These are phyloP conservation scores for Ganoderma resinaceum DNA, from an alignment of 1,284 basidiomycete genomes.

Conservation along the genomic window DNA sequence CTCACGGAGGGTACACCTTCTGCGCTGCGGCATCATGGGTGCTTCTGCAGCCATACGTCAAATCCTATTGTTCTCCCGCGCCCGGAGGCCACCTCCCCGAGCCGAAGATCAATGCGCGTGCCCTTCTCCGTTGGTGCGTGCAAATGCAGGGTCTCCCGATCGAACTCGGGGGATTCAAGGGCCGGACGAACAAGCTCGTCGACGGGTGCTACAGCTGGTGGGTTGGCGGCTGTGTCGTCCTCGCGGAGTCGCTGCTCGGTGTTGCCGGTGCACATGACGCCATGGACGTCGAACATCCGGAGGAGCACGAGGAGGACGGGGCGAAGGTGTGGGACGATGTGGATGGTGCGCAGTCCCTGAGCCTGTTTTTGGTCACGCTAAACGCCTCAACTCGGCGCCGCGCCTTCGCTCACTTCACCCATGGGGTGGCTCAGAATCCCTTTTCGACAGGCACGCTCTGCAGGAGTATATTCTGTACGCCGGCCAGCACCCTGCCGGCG, in stretches of 20 bases:
- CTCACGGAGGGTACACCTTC: slow-evolving; percentile 97
- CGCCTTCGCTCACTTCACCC: neutral
- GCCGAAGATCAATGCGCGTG: slow-evolving; percentile 63
- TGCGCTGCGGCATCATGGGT: slow-evolving; percentile 90
- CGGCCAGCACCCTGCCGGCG: slow-evolving; percentile 86
- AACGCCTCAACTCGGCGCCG: slow-evolving; percentile 4
- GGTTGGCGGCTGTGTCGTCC: slow-evolving; percentile 90
- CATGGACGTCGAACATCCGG: slow-evolving; percentile 35
- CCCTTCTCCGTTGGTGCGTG: slow-evolving; percentile 83
- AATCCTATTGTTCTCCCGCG: slow-evolving; percentile 24
- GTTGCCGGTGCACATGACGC: slow-evolving; percentile 28
- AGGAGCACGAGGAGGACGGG: slow-evolving; percentile 39
- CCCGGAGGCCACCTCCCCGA: slow-evolving; percentile 5
- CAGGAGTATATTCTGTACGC: slow-evolving; percentile 91
- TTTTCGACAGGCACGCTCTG: slow-evolving; percentile 70
- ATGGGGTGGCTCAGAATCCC: slow-evolving; percentile 49
- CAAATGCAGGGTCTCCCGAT: slow-evolving; percentile 86
- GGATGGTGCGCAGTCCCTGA: slow-evolving; percentile 55
- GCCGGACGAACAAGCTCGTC: slow-evolving; percentile 96
- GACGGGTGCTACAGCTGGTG: slow-evolving; percentile 99
- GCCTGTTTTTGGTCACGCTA: neutral
- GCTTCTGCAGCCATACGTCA: slow-evolving; percentile 68
- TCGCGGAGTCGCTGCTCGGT: slow-evolving; percentile 71
- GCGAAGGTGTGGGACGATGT: slow-evolving; percentile 61
- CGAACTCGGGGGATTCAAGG: slow-evolving; percentile 93